Evolutionary conservation across 345 rosid species (phyloP).

Genomic region (Physaria fendleri): DNA sequence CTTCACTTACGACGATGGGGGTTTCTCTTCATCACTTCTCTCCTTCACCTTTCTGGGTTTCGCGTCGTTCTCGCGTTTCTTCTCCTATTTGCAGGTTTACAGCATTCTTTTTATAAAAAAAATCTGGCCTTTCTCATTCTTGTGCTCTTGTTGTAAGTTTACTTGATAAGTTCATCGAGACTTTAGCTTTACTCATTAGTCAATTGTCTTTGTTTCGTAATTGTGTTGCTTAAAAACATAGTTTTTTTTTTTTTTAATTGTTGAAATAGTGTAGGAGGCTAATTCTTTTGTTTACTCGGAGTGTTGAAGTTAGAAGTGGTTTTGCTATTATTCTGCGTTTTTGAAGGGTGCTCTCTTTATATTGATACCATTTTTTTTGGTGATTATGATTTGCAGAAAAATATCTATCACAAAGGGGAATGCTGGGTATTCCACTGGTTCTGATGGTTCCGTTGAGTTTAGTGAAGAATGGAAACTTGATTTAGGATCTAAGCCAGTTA

Average conservation of each 20-base stretch:
- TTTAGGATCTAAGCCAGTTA: constrained; percentile 29
- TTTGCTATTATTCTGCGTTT: neutral
- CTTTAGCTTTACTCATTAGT: neutral
- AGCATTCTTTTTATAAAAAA: neutral
- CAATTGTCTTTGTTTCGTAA: constrained; percentile 1
- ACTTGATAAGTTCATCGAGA: neutral
- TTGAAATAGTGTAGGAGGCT: too few relatives aligned
- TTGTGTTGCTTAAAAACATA: too few relatives aligned
- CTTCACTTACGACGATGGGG: constrained; percentile 48
- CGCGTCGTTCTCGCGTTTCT: constrained; percentile 32
- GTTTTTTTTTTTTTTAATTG: too few relatives aligned
- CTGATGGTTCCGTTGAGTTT: constrained; percentile 14
- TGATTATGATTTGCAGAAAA: constrained; percentile 30
- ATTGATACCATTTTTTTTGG: neutral
- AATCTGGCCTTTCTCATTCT: neutral
- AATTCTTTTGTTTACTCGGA: neutral
- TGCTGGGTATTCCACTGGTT: constrained; percentile 16
- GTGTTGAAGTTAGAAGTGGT: neutral
- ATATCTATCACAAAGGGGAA: constrained; percentile 26
- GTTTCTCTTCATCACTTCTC: constrained; percentile 43
- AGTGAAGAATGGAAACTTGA: constrained; percentile 27
- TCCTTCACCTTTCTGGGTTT: constrained; percentile 41
- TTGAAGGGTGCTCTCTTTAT: neutral
- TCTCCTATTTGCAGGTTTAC: constrained; percentile 23
- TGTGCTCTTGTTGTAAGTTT: constrained; percentile 1